A percentile compares a stretch with the other conserved stretches of the same genome.
Evolutionary conservation across 2,329 filamentous ascomycete species (phyloP).

Genomic region (Alternaria atra): DNA sequence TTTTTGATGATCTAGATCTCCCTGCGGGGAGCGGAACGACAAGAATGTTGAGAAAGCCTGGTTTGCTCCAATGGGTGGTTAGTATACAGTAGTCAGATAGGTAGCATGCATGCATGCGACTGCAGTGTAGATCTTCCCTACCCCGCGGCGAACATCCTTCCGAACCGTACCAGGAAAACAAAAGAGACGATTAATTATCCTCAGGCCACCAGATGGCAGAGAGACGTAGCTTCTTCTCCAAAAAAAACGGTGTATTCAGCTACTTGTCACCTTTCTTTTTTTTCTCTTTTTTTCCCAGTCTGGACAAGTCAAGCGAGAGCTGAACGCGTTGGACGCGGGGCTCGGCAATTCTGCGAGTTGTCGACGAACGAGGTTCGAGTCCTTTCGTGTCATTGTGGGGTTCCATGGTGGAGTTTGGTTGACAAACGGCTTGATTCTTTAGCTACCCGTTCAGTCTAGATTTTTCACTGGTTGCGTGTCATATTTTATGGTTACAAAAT

Average conservation of each 20-base stretch:
- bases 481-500: neutral
- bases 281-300: too few relatives aligned
- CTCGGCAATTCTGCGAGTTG: neutral
- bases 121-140: conserved; percentile 3
- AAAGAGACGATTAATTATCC: neutral
- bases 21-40: neutral
- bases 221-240: neutral
- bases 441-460: neutral
- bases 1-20: neutral
- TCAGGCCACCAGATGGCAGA: neutral
- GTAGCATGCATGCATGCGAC: neutral
- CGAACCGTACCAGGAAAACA: neutral
- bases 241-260: neutral
- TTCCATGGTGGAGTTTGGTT: neutral
- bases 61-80: neutral
- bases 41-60: conserved; percentile 1
- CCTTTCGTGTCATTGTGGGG: neutral
- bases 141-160: neutral
- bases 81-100: conserved; percentile 3
- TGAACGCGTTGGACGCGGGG: too few relatives aligned
- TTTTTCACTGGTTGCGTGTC: neutral
- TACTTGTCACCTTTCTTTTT: neutral
- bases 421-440: neutral
- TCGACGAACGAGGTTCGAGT: neutral
- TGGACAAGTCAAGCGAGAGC: too few relatives aligned